These are phyloP conservation scores for Zychaea mexicana DNA, from an alignment of 371 early-diverging fungal genomes.

Conservation along the genomic window DNA sequence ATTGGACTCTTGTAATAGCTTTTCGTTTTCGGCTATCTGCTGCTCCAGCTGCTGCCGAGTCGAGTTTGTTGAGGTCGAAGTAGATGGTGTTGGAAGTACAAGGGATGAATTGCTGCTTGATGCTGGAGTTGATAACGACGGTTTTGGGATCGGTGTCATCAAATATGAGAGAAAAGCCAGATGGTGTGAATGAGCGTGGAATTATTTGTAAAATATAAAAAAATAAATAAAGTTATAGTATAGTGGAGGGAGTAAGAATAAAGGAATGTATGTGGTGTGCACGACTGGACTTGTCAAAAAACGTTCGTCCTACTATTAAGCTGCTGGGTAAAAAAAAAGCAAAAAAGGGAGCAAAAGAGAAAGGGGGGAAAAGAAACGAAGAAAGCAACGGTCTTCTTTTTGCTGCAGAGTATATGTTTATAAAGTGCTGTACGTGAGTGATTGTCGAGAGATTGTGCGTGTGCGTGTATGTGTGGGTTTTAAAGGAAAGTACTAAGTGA, in stretches of 20 bases:
- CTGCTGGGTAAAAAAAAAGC: background rate
- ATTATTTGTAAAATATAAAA: background rate
- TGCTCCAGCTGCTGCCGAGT: conserved; percentile 16
- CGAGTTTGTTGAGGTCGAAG: conserved; percentile 14
- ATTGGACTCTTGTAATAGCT: conserved; percentile 19
- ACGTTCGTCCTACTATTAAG: background rate
- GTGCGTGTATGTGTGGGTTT: background rate
- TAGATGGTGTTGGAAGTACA: conserved; percentile 19
- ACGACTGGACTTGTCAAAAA: background rate
- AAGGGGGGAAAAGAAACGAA: background rate
- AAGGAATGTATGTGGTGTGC: background rate
- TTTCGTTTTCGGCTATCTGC: conserved; percentile 24
- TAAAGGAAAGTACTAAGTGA: background rate
- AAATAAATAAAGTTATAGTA: background rate
- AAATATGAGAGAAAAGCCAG: background rate
- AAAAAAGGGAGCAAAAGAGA: conserved; percentile 3
- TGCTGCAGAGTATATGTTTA: too few relatives aligned
- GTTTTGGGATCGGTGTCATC: conserved; percentile 12
- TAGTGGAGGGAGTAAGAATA: background rate
- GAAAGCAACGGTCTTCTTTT: too few relatives aligned
- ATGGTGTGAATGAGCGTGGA: background rate
- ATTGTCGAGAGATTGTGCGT: too few relatives aligned
- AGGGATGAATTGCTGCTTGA: conserved; percentile 10
- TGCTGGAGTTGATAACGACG: conserved; percentile 16
- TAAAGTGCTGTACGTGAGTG: background rate